phyloP scores from a whole-genome alignment of 768 basidiomycete species.

The Naematelia aurantialba region DNA sequence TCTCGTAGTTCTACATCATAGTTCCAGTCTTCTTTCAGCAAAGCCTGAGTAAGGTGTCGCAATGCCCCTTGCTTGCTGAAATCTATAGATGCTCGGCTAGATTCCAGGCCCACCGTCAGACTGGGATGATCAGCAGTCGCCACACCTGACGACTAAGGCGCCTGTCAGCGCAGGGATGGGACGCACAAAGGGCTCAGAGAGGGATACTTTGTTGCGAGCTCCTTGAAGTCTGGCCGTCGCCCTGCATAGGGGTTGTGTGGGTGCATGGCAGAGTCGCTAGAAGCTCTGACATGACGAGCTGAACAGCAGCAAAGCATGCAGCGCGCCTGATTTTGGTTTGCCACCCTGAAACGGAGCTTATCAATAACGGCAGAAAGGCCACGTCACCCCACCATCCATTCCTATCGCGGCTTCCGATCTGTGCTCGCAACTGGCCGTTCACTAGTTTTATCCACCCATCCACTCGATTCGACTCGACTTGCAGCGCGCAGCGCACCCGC shows the following conservation, averaged over 20 bases:
- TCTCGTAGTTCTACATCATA: constrained; percentile 62
- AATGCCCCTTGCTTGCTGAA: constrained; percentile 71
- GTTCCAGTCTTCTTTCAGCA: constrained; percentile 71
- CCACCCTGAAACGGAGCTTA: not conserved
- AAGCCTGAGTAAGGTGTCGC: constrained; percentile 71
- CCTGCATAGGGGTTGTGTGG: constrained; percentile 56
- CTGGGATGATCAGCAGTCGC: constrained; percentile 10
- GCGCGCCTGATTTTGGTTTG: not conserved
- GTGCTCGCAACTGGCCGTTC: not conserved
- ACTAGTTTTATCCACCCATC: not conserved
- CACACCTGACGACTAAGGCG: not conserved
- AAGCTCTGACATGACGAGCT: too few species aligned
- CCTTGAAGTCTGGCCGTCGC: constrained; percentile 59
- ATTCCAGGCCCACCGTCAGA: constrained; percentile 18
- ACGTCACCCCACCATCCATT: not conserved
- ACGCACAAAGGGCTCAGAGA: constrained; percentile 60
- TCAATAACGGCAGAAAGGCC: not conserved
- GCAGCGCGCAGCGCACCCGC: too few species aligned
- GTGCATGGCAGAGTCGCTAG: constrained; percentile 35
- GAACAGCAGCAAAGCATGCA: not conserved
- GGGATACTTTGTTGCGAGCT: constrained; percentile 60
- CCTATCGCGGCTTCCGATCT: too few species aligned
- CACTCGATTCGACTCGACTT: too few species aligned
- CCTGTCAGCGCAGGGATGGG: not conserved
- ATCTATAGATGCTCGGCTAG: constrained; percentile 59